Evolutionary conservation across 2,329 filamentous ascomycete genomes (phyloP).

Genomic region (Ceratocystis albifundus): DNA sequence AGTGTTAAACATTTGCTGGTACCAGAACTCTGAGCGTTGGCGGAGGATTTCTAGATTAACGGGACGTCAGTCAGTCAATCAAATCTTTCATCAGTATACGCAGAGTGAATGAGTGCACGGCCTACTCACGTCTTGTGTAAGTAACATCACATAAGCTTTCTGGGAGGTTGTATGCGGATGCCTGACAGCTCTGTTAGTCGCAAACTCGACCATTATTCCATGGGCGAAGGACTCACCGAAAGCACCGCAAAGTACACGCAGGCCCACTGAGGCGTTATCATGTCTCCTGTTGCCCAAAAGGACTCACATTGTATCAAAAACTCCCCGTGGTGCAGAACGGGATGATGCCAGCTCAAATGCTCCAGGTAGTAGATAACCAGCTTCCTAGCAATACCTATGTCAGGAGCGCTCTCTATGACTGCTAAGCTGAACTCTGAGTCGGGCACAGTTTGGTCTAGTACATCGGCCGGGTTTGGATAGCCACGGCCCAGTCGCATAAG

Average conservation of each 20-base stretch:
- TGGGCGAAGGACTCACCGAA: background rate
- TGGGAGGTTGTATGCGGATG: slow-evolving; percentile 21
- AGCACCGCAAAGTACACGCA: slow-evolving; percentile 16
- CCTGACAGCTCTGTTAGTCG: background rate
- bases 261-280: slow-evolving; percentile 16
- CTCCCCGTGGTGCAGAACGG: slow-evolving; percentile 18
- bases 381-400: background rate
- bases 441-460: background rate
- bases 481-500: slow-evolving; percentile 21
- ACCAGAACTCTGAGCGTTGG: slow-evolving; percentile 11
- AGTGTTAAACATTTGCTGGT: slow-evolving; percentile 14
- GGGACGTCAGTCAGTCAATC: background rate
- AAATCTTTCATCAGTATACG: background rate
- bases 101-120: background rate
- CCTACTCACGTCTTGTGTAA: slow-evolving; percentile 8
- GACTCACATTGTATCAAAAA: slow-evolving; percentile 18
- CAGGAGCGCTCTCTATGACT: slow-evolving; percentile 3
- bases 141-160: slow-evolving; percentile 7
- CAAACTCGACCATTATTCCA: background rate
- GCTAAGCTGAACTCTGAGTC: slow-evolving; percentile 4
- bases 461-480: slow-evolving; percentile 13
- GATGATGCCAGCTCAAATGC: slow-evolving; percentile 22
- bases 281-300: slow-evolving; percentile 4
- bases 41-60: background rate
- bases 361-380: slow-evolving; percentile 21